Percentiles rank a stretch among this genome's conserved stretches.
Evolutionary conservation across 495 filamentous ascomycete species (phyloP).

Genomic region (Ascobolus immersus): DNA sequence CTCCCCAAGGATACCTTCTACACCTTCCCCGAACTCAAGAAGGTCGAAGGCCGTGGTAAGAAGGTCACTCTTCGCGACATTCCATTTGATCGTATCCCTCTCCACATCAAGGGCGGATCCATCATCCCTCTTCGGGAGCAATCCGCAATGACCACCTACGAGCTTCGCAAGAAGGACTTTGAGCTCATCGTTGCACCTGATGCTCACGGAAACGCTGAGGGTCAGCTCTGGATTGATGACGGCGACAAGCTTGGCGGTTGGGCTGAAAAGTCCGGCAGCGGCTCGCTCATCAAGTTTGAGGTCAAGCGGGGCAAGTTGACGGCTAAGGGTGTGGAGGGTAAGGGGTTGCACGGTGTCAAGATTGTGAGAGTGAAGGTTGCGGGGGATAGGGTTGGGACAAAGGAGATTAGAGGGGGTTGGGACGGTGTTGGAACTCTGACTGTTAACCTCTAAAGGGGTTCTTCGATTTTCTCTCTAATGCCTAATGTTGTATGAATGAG

Average conservation of each 20-base stretch:
- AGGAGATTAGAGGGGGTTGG: too few species aligned
- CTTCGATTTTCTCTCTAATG: too few species aligned
- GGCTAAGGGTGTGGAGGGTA: constrained; percentile 26
- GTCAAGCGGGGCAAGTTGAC: constrained; percentile 19
- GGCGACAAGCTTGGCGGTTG: constrained; percentile 50
- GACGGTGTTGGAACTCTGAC: too few species aligned
- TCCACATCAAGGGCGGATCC: constrained; percentile 43
- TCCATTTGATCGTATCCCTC: constrained; percentile 38
- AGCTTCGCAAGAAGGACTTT: constrained; percentile 39
- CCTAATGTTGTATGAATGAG: too few species aligned
- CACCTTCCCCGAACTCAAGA: constrained; percentile 40
- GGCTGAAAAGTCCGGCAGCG: constrained; percentile 30
- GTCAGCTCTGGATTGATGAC: constrained; percentile 58
- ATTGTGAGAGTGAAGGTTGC: constrained; percentile 33
- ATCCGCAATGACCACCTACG: constrained; percentile 42
- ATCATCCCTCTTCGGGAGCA: constrained; percentile 39
- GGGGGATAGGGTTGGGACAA: constrained; percentile 6
- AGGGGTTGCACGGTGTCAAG: constrained; percentile 19
- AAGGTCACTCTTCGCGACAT: constrained; percentile 28
- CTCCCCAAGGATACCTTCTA: constrained; percentile 54
- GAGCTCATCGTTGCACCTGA: constrained; percentile 42
- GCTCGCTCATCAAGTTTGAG: constrained; percentile 20
- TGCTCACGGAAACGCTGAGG: constrained; percentile 30
- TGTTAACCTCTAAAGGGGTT: too few species aligned
- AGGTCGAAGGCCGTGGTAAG: constrained; percentile 30